Conservation (phyloP, 768 basidiomycete genomes). For the Suillus paluster region DNA sequence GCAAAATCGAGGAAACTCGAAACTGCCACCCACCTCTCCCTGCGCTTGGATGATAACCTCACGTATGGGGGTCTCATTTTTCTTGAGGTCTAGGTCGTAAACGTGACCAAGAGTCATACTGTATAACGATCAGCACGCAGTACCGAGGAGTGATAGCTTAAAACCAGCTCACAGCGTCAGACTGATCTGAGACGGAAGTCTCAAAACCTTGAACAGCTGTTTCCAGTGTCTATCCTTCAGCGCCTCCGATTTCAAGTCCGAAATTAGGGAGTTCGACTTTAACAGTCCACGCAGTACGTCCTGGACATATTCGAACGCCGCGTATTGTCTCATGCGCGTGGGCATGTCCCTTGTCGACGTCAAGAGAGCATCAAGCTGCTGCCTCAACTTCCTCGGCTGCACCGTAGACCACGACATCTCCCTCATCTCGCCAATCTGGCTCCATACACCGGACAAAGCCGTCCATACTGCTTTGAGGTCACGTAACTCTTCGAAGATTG, state of each 20-base stretch:
- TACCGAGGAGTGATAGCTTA: constrained; percentile 16
- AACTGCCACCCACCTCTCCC: constrained; percentile 71
- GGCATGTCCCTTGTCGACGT: constrained; percentile 99
- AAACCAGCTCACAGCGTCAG: constrained; percentile 62
- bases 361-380: constrained; percentile 90
- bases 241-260: constrained; percentile 95
- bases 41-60: constrained; percentile 97
- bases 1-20: background rate
- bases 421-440: constrained; percentile 84
- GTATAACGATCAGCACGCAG: constrained; percentile 15
- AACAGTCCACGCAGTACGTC: constrained; percentile 84
- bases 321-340: constrained; percentile 97
- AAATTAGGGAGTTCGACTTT: constrained; percentile 89
- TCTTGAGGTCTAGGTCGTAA: constrained; percentile 95
- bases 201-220: constrained; percentile 89
- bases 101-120: constrained; percentile 97
- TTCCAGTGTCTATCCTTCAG: constrained; percentile 99
- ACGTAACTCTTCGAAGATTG: constrained; percentile 92
- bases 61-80: constrained; percentile 88
- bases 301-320: constrained; percentile 97
- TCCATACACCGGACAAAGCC: constrained; percentile 96
- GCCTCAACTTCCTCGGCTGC: constrained; percentile 92
- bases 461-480: constrained; percentile 99
- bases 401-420: constrained; percentile 92
- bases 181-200: constrained; percentile 74